Percentiles rank a stretch among this genome's conserved stretches.
Evolutionary conservation across 805 yeast species (phyloP).

Genomic region (Starmerella cellae): DNA sequence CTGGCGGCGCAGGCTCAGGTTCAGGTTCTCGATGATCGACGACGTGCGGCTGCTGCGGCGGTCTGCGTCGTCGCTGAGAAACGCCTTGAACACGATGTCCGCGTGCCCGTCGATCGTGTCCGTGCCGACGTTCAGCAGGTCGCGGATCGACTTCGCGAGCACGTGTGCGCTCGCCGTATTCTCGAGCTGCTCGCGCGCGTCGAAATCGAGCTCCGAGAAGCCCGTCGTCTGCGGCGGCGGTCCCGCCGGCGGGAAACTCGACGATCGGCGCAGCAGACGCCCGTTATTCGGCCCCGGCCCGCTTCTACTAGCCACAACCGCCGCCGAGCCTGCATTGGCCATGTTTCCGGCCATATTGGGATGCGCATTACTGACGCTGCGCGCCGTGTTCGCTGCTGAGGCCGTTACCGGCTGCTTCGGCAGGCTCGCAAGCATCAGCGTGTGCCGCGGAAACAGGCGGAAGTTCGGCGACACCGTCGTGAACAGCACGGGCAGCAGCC

Average conservation of each 20-base stretch:
- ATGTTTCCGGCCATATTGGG: too few relatives aligned
- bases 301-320: neutral
- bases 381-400: neutral
- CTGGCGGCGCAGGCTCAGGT: constrained; percentile 22
- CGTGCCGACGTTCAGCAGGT: constrained; percentile 49
- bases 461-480: constrained; percentile 44
- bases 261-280: constrained; percentile 21
- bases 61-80: constrained; percentile 27
- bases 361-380: neutral
- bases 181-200: constrained; percentile 27
- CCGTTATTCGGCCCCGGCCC: neutral
- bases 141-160: constrained; percentile 44
- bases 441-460: constrained; percentile 39
- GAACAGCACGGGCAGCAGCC: constrained; percentile 52
- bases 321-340: neutral
- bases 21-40: constrained; percentile 34
- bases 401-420: constrained; percentile 7
- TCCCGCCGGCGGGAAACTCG: constrained; percentile 28
- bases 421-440: constrained; percentile 42
- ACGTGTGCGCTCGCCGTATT: constrained; percentile 32
- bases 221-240: constrained; percentile 32
- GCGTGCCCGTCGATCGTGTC: constrained; percentile 37
- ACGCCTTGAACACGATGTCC: constrained; percentile 48
- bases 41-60: constrained; percentile 31
- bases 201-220: constrained; percentile 34